Evolutionary conservation across 495 filamentous ascomycete genomes (phyloP).

Genomic region (Oleoguttula mirabilis): DNA sequence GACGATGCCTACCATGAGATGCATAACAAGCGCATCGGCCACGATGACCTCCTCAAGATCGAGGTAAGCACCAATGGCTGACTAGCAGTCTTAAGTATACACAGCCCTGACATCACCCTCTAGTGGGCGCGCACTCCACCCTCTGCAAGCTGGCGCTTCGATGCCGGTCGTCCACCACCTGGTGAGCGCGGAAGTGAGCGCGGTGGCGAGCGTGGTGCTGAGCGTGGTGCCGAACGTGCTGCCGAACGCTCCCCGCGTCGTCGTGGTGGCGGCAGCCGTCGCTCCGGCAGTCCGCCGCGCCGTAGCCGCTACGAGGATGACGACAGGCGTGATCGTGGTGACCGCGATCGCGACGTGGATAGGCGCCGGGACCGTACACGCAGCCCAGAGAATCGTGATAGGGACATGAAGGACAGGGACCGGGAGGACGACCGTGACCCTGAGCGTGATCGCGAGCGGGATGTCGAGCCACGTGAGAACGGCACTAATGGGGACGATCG

Average conservation of each 20-base stretch:
- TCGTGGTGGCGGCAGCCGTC: constrained; percentile 65
- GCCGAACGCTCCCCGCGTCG: constrained; percentile 34
- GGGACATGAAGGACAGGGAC: constrained; percentile 43
- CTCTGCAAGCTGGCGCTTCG: constrained; percentile 96
- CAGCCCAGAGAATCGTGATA: constrained; percentile 51
- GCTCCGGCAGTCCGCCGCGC: constrained; percentile 58
- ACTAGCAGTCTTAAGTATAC: too few relatives aligned
- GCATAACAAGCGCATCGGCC: constrained; percentile 97
- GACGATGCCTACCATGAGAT: constrained; percentile 99
- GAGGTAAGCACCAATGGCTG: constrained; percentile 50
- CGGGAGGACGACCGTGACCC: constrained; percentile 36
- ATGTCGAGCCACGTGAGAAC: constrained; percentile 47
- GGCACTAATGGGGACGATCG: constrained; percentile 70
- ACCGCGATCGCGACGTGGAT: constrained; percentile 39
- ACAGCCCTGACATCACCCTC: constrained; percentile 9
- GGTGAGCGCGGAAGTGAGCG: constrained; percentile 48
- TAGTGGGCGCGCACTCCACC: constrained; percentile 98
- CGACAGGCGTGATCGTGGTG: constrained; percentile 48
- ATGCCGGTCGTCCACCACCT: constrained; percentile 39
- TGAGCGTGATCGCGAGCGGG: constrained; percentile 37
- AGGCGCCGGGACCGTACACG: constrained; percentile 29
- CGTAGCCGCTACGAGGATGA: constrained; percentile 61
- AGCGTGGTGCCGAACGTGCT: too few relatives aligned
- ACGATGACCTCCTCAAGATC: constrained; percentile 94
- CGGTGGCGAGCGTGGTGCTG: too few relatives aligned